Base-by-base conservation (phyloP, 306 rosid genomes). In the Vigna unguiculata region DNA sequence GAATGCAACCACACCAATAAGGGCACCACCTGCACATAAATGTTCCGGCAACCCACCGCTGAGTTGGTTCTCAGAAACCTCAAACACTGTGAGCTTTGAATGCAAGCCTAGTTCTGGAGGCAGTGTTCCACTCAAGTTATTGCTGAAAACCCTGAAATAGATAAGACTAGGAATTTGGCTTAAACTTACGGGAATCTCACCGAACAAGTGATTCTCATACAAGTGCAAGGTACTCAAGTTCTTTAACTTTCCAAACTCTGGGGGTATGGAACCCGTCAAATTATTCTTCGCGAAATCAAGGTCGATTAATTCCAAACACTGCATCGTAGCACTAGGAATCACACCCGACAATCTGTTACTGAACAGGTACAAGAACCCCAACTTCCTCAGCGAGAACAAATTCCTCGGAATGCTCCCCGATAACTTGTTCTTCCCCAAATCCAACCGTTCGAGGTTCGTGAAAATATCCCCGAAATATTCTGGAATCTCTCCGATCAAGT, bases 41-140 rank as follows among this genome's bases (percentile, higher is more conserved):
- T 93, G 59, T 79, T 85, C 82, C 3, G 98, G 98, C 46, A 93
- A 79, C 52, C 59, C 80, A 51, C 98, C 97, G 49, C 55, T 76
- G 22, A 93, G 68, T 43, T 82, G 74, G 84, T 93, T 93, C 5
- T 74, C 83, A 7, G 90, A 80, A 76, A 91, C 92, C 74, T 93
- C 98, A 41, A 93, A 77, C 0, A 20, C 61, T 53, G 72, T 78
- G n/a, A 91, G 90, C 85, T 83, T 79, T 5, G 97, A 93, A 79
- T 86, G 59, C 30, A 76, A 68, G 57, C 98, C 98, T 1, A 93
- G 12, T 40, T 91, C 97, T 9, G 81, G 79, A 28, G 98, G 98
- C 85, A 93, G n/a, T 47, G 85, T 85, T 51, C 97, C 98, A 43
- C 82, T 91, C 80, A 93, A 68, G 78, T 80, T 81, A 82, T 93